These are phyloP conservation scores for Termitomyces sp. DNA, from an alignment of 768 basidiomycete genomes.

Conservation along the genomic window DNA sequence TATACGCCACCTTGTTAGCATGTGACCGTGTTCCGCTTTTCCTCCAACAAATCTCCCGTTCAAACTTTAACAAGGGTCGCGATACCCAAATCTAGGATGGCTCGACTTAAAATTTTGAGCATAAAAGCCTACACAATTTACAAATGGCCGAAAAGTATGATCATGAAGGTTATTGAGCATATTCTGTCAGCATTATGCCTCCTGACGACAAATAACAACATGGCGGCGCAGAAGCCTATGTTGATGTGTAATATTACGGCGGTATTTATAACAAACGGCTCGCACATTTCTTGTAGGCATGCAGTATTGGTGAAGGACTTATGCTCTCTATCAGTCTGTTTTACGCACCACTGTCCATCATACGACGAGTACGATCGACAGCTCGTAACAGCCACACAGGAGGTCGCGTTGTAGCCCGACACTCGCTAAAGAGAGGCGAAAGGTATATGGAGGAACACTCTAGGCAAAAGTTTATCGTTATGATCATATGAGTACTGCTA, in stretches of 20 bases:
- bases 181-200: slow-evolving; percentile 11
- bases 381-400: slow-evolving; percentile 12
- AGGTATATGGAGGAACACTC: slow-evolving; percentile 1
- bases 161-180: slow-evolving; percentile 13
- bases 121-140: slow-evolving; percentile 4
- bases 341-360: slow-evolving; percentile 3
- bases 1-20: slow-evolving; percentile 7
- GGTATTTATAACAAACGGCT: neutral
- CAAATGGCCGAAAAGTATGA: slow-evolving; percentile 4
- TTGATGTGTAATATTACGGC: neutral
- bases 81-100: neutral
- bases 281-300: neutral
- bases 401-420: slow-evolving; percentile 4
- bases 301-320: neutral
- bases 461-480: slow-evolving; percentile 6
- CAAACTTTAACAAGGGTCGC: neutral
- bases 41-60: neutral
- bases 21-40: slow-evolving; percentile 8
- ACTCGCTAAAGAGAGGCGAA: slow-evolving; percentile 7
- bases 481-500: slow-evolving; percentile 7
- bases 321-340: neutral
- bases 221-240: slow-evolving; percentile 8
- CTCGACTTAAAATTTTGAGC: slow-evolving; percentile 7
- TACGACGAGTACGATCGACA: slow-evolving; percentile 11
- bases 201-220: slow-evolving; percentile 9